Evolutionary conservation across 208 protist species (phyloP), one percentile per base, ranked within the genome.

Genomic region (Acanthamoeba rhysodes): DNA sequence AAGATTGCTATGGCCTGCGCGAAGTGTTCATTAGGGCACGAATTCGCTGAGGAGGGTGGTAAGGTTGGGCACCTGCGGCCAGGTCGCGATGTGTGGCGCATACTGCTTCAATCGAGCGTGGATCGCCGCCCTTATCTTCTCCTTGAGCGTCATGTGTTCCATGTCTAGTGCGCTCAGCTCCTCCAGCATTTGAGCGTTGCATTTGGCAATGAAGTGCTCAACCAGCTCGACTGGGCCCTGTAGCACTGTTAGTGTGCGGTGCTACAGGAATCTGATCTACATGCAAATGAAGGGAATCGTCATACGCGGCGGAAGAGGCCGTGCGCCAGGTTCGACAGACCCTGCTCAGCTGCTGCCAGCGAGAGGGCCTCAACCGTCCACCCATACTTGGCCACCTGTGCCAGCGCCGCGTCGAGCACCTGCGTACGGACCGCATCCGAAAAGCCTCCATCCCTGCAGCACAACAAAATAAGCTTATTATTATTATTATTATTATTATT

Each of bases 271-370:
- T 2, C 20, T 1, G 22, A 82, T 41, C 18, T 12, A 14, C 18
- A 37, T 2, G 8, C 37, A 18, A 18, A 59, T 24, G 55, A 2
- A 24, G 55, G 18, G 55, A 24, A 59, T 18, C 55, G 55, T 8
- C 18, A 55, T 90, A 90, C 84, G 10, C 84, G 84, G n/a, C 34
- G 84, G 84, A 90, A 90, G 84, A 90, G 84, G 53, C 84, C 84
- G 57, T 90, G 84, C 7, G 84, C 84, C 9, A 68, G 20, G 84
- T 37, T n/a, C 20, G 84, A 64, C 12, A 90, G 53, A 10, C 84
- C 84, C 32, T 90, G 55, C 55, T 90, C 84, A 3, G 68, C 2
- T 8, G 29, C 84, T 24, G 84, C 84, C 0, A 68, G 55, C 16
- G 84, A 34, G n/a, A 90, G 48, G 24, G 84, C 84, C 84, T 90